Evolutionary conservation across 306 rosid species (phyloP).

Genomic region (Sicyos baderoa): DNA sequence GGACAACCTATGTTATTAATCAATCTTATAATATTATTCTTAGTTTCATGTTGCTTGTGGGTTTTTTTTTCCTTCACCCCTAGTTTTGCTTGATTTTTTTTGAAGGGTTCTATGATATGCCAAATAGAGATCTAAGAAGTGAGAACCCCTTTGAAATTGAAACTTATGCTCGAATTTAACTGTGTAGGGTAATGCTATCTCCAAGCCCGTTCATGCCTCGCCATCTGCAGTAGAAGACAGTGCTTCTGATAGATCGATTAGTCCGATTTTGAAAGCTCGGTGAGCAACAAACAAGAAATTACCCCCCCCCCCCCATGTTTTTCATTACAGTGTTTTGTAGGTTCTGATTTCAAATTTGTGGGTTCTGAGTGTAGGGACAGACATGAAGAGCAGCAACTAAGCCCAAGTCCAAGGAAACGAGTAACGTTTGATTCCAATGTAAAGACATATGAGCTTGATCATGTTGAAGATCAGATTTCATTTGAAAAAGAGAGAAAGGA

Average conservation of each 20-base stretch:
- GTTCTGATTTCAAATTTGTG: not conserved
- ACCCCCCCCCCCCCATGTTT: not conserved
- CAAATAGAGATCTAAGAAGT: not conserved
- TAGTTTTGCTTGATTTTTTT: not conserved
- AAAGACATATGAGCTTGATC: constrained; percentile 55
- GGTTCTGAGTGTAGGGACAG: constrained; percentile 13
- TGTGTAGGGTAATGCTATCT: constrained; percentile 42
- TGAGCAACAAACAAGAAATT: constrained; percentile 26
- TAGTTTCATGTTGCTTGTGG: too few species aligned
- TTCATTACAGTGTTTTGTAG: not conserved
- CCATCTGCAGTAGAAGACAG: constrained; percentile 29
- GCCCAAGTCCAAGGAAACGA: constrained; percentile 47
- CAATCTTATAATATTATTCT: too few species aligned
- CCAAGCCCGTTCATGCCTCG: constrained; percentile 34
- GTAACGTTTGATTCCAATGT: constrained; percentile 82
- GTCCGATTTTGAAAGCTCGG: constrained; percentile 35
- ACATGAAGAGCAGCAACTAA: constrained; percentile 37
- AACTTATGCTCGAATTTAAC: not conserved
- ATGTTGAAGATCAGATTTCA: constrained; percentile 30
- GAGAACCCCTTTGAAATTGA: not conserved
- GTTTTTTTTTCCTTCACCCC: too few species aligned
- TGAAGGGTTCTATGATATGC: not conserved
- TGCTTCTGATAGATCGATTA: constrained; percentile 27
- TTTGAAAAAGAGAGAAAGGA: constrained; percentile 28
- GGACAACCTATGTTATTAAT: too few species aligned